A percentile compares a stretch with the other conserved stretches of the same genome.
These are phyloP conservation scores for Golubevia sp. DNA, from an alignment of 1,284 basidiomycete species.

Conservation along the genomic window DNA sequence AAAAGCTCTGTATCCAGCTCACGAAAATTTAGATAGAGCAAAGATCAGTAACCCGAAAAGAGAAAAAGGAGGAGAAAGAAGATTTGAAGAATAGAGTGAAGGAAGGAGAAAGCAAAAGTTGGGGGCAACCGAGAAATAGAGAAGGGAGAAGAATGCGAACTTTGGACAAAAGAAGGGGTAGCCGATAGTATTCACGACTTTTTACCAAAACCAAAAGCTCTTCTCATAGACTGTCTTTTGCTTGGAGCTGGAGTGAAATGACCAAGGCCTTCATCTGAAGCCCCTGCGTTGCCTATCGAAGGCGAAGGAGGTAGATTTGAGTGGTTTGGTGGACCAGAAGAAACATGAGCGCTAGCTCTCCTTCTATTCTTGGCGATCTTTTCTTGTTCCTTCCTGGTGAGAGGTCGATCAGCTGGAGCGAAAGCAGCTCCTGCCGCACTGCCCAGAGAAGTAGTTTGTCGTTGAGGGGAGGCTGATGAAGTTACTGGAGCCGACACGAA, in stretches of 20 bases:
- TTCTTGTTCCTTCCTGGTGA: conserved; percentile 36
- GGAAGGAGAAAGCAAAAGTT: too few species aligned
- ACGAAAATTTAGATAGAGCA: too few species aligned
- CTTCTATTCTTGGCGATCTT: conserved; percentile 19
- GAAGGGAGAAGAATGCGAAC: too few species aligned
- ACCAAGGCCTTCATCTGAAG: neutral
- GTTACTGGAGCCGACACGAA: neutral
- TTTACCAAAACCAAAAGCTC: neutral
- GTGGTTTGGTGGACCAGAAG: neutral
- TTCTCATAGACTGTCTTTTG: neutral
- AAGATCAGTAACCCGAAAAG: too few species aligned
- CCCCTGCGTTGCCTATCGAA: neutral
- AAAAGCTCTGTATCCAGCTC: too few species aligned
- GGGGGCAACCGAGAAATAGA: too few species aligned
- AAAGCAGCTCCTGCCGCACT: conserved; percentile 17
- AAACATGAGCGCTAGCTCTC: conserved; percentile 7
- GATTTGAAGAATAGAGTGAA: too few species aligned
- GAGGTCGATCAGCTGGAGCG: conserved; percentile 25
- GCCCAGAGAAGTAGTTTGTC: too few species aligned
- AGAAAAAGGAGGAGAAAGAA: too few species aligned
- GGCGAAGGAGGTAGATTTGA: neutral
- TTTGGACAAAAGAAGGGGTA: too few species aligned
- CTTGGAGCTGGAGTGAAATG: neutral
- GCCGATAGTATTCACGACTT: neutral
- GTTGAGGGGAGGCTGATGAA: too few species aligned